These are phyloP conservation scores for Colletotrichum musicola DNA, from an alignment of 2,329 filamentous ascomycete species.

Conservation along the genomic window DNA sequence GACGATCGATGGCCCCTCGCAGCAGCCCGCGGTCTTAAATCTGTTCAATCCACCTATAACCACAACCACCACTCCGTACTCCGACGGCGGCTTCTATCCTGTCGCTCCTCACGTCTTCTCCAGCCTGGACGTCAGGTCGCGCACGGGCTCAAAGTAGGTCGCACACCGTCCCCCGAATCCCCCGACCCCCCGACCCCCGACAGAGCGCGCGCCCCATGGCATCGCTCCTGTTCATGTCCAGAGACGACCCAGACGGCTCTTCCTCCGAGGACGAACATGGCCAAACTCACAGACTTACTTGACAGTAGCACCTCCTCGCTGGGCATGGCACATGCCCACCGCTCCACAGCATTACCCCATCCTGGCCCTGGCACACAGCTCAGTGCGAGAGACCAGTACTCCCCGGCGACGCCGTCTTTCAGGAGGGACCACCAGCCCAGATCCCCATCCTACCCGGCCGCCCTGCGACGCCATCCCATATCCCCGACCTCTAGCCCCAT, in stretches of 20 bases:
- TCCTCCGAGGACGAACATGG: conserved; percentile 14
- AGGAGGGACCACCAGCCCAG: conserved; percentile 64
- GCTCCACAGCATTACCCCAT: conserved; percentile 65
- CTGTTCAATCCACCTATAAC: conserved; percentile 65
- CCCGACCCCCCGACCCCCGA: neutral
- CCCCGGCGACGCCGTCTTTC: conserved; percentile 63
- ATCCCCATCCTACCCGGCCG: conserved; percentile 63
- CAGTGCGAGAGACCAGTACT: conserved; percentile 67
- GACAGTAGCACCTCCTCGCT: conserved; percentile 62
- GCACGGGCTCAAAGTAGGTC: conserved; percentile 68
- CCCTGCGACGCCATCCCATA: conserved; percentile 64
- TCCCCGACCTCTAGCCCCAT: conserved; percentile 65
- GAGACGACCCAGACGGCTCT: conserved; percentile 28
- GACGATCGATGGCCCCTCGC: conserved; percentile 64
- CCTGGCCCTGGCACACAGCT: conserved; percentile 57
- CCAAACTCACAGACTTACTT: conserved; percentile 50
- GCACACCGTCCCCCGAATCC: conserved; percentile 38
- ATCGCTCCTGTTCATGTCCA: conserved; percentile 20
- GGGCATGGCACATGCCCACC: conserved; percentile 71
- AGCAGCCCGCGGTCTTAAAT: conserved; percentile 63
- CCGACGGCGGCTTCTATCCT: conserved; percentile 62
- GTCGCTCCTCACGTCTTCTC: conserved; percentile 59
- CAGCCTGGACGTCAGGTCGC: conserved; percentile 65
- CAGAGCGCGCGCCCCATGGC: conserved; percentile 18
- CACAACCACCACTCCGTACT: conserved; percentile 61